Conservation (phyloP, 179 eudicot genomes). For the Nepenthes alata region DNA sequence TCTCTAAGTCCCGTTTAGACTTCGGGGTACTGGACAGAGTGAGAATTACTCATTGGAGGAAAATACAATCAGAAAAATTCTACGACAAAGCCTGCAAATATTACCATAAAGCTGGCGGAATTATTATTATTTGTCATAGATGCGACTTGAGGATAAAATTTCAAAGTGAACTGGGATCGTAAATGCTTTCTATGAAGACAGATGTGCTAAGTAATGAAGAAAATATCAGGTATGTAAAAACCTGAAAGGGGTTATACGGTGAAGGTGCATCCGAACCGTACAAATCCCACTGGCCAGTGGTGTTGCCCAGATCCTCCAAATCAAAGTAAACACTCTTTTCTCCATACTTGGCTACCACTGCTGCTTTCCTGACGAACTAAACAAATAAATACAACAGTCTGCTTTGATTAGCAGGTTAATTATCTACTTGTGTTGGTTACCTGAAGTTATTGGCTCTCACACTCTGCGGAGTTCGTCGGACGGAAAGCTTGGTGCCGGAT, state of each 20-base stretch:
- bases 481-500: slow-evolving; percentile 53
- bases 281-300: slow-evolving; percentile 97
- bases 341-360: slow-evolving; percentile 87
- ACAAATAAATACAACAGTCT: background rate
- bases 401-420: background rate
- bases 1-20: too few species aligned
- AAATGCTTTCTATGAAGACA: too few species aligned
- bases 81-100: too few species aligned
- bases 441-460: slow-evolving; percentile 33
- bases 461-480: slow-evolving; percentile 40
- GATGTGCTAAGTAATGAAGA: too few species aligned
- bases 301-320: slow-evolving; percentile 88
- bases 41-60: too few species aligned
- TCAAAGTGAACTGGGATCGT: too few species aligned
- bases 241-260: slow-evolving; percentile 93
- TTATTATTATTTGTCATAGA: too few species aligned
- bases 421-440: slow-evolving; percentile 14
- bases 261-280: slow-evolving; percentile 98
- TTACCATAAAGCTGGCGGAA: too few species aligned
- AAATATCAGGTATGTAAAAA: slow-evolving; percentile 4
- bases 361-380: slow-evolving; percentile 34
- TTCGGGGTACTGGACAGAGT: too few species aligned
- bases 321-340: slow-evolving; percentile 98
- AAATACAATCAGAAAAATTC: too few species aligned
- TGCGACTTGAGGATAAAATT: background rate